phyloP scores from a whole-genome alignment of 2,329 filamentous ascomycete genomes.

The Beauveria brongniartii region DNA sequence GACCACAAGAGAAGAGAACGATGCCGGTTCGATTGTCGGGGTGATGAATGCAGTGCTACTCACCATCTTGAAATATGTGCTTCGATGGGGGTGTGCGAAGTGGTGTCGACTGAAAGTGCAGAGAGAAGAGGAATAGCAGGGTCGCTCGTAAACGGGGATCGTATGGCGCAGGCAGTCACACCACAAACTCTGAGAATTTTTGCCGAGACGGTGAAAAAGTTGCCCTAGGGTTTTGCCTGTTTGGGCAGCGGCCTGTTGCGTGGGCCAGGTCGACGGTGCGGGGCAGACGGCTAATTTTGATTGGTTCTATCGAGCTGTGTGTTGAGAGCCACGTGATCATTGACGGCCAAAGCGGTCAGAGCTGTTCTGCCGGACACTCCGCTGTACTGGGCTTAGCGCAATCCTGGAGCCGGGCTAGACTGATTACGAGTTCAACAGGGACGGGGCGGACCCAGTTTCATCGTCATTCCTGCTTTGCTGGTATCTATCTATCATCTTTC shows the following conservation, averaged over 20 bases:
- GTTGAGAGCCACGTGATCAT: slow-evolving; percentile 18
- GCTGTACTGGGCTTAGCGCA: neutral
- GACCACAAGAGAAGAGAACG: neutral
- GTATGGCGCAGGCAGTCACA: neutral
- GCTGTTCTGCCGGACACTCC: slow-evolving; percentile 12
- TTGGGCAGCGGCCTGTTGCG: slow-evolving; percentile 9
- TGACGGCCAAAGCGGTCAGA: slow-evolving; percentile 22
- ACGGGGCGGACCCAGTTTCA: slow-evolving; percentile 9
- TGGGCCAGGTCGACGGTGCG: slow-evolving; percentile 6
- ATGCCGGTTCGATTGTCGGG: neutral
- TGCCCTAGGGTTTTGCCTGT: slow-evolving; percentile 29
- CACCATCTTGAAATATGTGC: slow-evolving; percentile 38
- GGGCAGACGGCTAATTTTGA: slow-evolving; percentile 23
- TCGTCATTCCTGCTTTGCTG: slow-evolving; percentile 5
- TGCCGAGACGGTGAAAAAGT: slow-evolving; percentile 26
- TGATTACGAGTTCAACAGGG: neutral
- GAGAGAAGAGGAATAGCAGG: slow-evolving; percentile 3
- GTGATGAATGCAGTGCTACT: slow-evolving; percentile 22
- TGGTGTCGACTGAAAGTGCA: slow-evolving; percentile 26
- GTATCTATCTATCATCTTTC: neutral
- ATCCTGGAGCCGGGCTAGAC: neutral
- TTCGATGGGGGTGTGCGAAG: slow-evolving; percentile 33
- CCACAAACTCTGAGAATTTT: slow-evolving; percentile 23
- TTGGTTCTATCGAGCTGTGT: slow-evolving; percentile 18
- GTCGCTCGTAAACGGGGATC: slow-evolving; percentile 22